Conservation (phyloP, 1,284 basidiomycete species). For the Trichosporon ovoides region DNA sequence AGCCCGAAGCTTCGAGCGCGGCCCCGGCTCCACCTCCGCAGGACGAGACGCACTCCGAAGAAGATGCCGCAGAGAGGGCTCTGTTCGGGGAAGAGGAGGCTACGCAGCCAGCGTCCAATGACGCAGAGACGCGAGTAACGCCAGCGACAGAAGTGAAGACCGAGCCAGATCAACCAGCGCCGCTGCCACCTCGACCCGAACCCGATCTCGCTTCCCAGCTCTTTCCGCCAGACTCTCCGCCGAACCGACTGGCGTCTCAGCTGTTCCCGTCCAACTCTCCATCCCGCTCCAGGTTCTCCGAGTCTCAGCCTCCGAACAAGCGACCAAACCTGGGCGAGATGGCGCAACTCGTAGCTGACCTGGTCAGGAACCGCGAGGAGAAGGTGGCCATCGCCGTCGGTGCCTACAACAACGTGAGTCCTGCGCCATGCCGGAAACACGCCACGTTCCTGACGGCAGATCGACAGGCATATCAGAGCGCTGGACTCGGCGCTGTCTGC, state of each 20-base stretch:
- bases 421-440: neutral
- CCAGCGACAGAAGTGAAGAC: constrained; percentile 3
- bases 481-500: constrained; percentile 50
- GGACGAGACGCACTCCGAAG: neutral
- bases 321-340: constrained; percentile 36
- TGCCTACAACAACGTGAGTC: constrained; percentile 50
- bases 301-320: neutral
- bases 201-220: neutral
- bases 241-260: neutral
- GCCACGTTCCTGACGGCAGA: constrained; percentile 23
- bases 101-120: neutral
- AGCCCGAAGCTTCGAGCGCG: neutral
- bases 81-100: neutral
- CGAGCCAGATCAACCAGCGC: neutral
- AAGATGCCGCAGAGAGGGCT: neutral
- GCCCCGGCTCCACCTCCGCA: neutral
- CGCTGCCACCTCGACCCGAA: neutral
- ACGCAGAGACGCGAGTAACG: neutral
- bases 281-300: neutral
- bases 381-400: constrained; percentile 52
- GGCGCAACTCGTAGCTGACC: constrained; percentile 36
- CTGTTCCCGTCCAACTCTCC: neutral
- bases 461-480: constrained; percentile 53
- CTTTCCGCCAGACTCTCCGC: neutral
- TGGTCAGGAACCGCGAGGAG: constrained; percentile 50